Evolutionary conservation across 192 early-diverging fungal species (phyloP), one percentile per base, ranked within the genome.

Genomic region (Coemansia sp.): DNA sequence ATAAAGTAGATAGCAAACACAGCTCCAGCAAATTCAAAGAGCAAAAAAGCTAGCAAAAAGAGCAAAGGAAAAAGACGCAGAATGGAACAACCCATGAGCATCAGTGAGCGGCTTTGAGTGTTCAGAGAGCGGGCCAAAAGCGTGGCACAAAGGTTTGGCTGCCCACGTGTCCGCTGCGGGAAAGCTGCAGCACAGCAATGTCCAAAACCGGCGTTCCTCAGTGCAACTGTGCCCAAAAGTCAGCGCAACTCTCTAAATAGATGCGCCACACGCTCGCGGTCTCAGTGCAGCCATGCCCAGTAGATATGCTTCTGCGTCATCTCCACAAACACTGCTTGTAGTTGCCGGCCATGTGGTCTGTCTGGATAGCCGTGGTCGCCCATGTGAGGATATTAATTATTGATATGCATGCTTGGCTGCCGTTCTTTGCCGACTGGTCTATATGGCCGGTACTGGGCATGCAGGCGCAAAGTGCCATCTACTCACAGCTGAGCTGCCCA

Each of bases 91-190:
- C n/a, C 24, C 17, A 15, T 53, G 21, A 15, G 51, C 14, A 20
- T 12, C 31, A 34, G 31, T 34, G 31, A 34, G 31, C 31, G 31
- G 31, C 31, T 34, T 34, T 34, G 31, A 34, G 31, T 34, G 31
- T 34, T 11, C 21, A 28, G 52, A 28, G 15, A 15, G 10, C 24
- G 12, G 28, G 28, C 24, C 52, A 14, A 12, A 17, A 34, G 52
- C 24, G 52, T 54, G 52, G 52, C 28, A 54, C 52, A 54, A 54
- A 54, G 52, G 52, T 28, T 21, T 11, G 21, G 25, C 28, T 17
- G 52, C 24, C 52, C 52, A 54, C 52, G 52, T 54, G 52, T 54
- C 52, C 21, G 52, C 24, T 17, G 47, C 47, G 47, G 18, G 47
- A 20, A 17, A 48, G 12, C 47, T 48, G 47, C 47, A 48, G 18